Percentiles rank a stretch among this genome's conserved stretches.
Evolutionary conservation across 1,284 basidiomycete genomes (phyloP).

Genomic region (Lentinus polychrous): DNA sequence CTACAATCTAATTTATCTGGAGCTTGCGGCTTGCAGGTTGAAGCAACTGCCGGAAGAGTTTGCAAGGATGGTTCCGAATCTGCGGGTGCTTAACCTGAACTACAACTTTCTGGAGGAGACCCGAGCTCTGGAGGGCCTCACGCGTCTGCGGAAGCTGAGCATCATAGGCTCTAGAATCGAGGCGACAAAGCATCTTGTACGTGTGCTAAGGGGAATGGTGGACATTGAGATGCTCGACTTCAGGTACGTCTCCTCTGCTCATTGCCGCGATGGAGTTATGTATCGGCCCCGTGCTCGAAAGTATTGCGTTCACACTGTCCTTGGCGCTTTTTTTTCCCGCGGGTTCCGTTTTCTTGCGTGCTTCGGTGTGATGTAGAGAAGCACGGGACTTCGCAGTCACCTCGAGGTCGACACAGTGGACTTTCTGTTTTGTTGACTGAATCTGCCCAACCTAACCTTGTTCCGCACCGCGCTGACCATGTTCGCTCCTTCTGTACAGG

Average conservation of each 20-base stretch:
- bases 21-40: conserved; percentile 87
- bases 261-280: background rate
- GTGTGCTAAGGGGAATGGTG: conserved; percentile 61
- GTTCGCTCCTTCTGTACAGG: conserved; percentile 31
- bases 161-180: conserved; percentile 81
- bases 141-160: conserved; percentile 73
- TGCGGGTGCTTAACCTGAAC: conserved; percentile 91
- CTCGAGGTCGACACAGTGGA: background rate
- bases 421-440: conserved; percentile 11
- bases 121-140: conserved; percentile 63
- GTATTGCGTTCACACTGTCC: background rate
- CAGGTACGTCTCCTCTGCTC: conserved; percentile 55
- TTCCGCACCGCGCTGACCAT: conserved; percentile 3
- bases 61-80: conserved; percentile 68
- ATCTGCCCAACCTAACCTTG: conserved; percentile 16
- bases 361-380: background rate
- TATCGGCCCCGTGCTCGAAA: background rate
- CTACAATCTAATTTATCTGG: conserved; percentile 90
- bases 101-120: conserved; percentile 87
- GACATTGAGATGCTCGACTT: conserved; percentile 86
- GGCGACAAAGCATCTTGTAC: conserved; percentile 63
- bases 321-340: background rate
- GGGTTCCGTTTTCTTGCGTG: too few species aligned
- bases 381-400: background rate
- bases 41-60: conserved; percentile 68